Evolutionary conservation across 73 alveolate genomes (phyloP), one percentile per base, ranked within the genome.

Genomic region (Blepharisma japonicum): DNA sequence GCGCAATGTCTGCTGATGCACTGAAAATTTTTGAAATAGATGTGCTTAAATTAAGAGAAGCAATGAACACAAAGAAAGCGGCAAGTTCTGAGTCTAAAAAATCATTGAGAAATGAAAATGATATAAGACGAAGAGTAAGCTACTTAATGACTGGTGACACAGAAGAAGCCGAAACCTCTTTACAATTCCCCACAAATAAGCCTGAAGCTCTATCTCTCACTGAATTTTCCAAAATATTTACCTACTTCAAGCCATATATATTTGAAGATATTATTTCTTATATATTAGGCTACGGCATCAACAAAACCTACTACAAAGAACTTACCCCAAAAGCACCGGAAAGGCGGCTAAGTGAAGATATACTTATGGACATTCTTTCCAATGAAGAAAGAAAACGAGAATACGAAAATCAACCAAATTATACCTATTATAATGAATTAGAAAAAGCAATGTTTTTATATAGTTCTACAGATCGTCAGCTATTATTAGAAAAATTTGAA

Each of bases 151-250:
- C 14, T 2, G 74, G 23, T 5, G 74, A 61, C 14, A 61, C 11
- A 14, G 23, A 61, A 39, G 5, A 14, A 14, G 23, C 14, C 14
- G 74, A 14, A 0, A n/a, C 74, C 23, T 25, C 74, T 8, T 14
- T 61, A 5, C 39, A 61, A 3, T 32, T 32, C 3, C 42, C 42
- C 74, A n/a, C 74, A 9, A 14, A 8, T 3, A 61, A 61, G 23
- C 74, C 74, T 61, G 74, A 61, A 61, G 74, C 74, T 61, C 47
- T 61, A 25, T 14, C 74, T 39, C 74, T 61, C 11, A 1, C 14
- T 9, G 74, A 61, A n/a, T 61, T 61, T 61, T 20, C 23, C 14
- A n/a, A 25, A 14, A 25, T 61, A 61, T 61, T 61, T 61, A 8
- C 39, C 2, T 20, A 14, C n/a, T n/a, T 14, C 74, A 61, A 61